A percentile compares a stretch with the other conserved stretches of the same genome.
phyloP scores from a whole-genome alignment of 345 rosid species.

The Rhizophora mangle region DNA sequence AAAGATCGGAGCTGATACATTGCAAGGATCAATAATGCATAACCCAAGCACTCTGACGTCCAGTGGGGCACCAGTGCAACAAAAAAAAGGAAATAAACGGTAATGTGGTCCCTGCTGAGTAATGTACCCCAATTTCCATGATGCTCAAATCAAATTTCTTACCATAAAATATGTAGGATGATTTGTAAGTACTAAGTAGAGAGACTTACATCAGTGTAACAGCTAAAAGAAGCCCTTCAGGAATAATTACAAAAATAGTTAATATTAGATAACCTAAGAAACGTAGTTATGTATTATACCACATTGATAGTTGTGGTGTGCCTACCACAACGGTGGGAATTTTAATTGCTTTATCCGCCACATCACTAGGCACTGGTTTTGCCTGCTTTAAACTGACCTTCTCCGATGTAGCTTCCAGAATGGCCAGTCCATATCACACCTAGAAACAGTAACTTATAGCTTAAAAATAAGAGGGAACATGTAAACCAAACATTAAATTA shows the following conservation, averaged over 20 bases:
- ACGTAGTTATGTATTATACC: conserved; percentile 19
- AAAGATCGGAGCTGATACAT: not conserved
- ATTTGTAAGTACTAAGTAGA: not conserved
- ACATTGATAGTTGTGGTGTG: conserved; percentile 4
- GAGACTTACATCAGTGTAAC: conserved; percentile 89
- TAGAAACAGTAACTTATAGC: conserved; percentile 23
- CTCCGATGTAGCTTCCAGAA: conserved; percentile 46
- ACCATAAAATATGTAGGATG: no score
- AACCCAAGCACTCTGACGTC: no score
- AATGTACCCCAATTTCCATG: no score
- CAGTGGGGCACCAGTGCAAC: no score
- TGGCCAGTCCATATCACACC: conserved; percentile 92
- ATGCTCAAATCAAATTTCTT: no score
- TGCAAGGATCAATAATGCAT: not conserved
- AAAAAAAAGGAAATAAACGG: no score
- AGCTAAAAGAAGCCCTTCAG: conserved; percentile 96
- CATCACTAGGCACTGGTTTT: conserved; percentile 47
- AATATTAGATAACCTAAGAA: conserved; percentile 17
- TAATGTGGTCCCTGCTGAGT: no score
- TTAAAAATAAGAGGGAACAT: not conserved
- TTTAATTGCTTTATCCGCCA: conserved; percentile 64
- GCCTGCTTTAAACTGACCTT: conserved; percentile 54
- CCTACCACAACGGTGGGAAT: conserved; percentile 85
- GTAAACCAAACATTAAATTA: conserved; percentile 1
- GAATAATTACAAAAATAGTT: conserved; percentile 94